Percentiles rank a stretch among this genome's conserved stretches.
Evolutionary conservation across 164 flowering plant genomes (phyloP).

Genomic region (Akebia trifoliata): DNA sequence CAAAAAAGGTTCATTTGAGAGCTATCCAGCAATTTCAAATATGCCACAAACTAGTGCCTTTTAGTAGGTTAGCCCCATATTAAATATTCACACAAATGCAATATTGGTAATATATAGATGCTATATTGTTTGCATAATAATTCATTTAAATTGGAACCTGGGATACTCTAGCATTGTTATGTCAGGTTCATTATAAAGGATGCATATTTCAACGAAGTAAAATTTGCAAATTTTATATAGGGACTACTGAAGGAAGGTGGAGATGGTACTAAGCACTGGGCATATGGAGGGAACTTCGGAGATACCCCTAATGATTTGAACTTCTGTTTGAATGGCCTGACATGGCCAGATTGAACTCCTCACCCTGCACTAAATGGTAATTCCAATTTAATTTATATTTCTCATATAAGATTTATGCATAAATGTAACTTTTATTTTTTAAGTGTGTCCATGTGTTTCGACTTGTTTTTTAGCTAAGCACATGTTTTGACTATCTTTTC

Average conservation of each 20-base stretch:
- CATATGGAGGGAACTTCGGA: slow-evolving; percentile 99
- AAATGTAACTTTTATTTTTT: background rate
- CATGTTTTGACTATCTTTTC: too few relatives aligned
- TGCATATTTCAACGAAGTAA: background rate
- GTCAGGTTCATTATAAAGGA: too few relatives aligned
- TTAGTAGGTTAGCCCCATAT: too few relatives aligned
- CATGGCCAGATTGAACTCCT: slow-evolving; percentile 92
- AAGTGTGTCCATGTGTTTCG: too few relatives aligned
- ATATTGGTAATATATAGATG: too few relatives aligned
- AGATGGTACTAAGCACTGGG: slow-evolving; percentile 80
- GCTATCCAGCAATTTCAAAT: too few relatives aligned
- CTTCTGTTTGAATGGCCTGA: slow-evolving; percentile 85
- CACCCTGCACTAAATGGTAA: slow-evolving; percentile 92
- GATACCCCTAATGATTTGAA: slow-evolving; percentile 86
- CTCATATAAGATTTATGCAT: background rate
- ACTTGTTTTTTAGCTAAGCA: background rate
- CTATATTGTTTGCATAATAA: too few relatives aligned
- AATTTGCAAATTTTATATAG: slow-evolving; percentile 28
- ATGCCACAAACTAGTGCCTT: too few relatives aligned
- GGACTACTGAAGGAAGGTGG: slow-evolving; percentile 58
- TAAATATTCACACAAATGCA: too few relatives aligned
- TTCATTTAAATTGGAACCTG: too few relatives aligned
- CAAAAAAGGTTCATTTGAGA: too few relatives aligned
- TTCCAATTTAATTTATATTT: background rate
- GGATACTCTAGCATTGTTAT: too few relatives aligned